Conservation (phyloP, 2,329 filamentous ascomycete genomes). For the Bipolaris gigantea region DNA sequence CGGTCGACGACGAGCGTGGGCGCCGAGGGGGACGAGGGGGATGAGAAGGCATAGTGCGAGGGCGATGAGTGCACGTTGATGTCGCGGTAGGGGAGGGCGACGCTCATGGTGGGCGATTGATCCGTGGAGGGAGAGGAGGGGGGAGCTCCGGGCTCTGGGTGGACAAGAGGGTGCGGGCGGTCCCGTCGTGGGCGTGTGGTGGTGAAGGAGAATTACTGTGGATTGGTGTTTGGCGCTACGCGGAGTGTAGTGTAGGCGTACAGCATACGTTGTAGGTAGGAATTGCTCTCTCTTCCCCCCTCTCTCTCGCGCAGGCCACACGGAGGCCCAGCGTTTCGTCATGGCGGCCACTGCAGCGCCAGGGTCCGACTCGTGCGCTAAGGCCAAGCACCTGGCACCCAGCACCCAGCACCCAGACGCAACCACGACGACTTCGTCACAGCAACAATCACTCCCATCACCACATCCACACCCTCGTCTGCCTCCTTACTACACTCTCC, state of each 20-base stretch:
- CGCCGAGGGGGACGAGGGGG: conserved; percentile 87
- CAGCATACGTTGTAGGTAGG: background rate
- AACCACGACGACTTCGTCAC: conserved; percentile 22
- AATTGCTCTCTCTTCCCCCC: background rate
- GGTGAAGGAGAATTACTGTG: background rate
- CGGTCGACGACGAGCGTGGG: conserved; percentile 87
- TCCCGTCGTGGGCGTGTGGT: background rate
- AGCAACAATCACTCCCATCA: conserved; percentile 5
- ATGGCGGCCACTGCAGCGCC: conserved; percentile 16
- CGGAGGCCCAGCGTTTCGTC: conserved; percentile 18
- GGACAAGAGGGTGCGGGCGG: background rate
- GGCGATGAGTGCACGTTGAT: conserved; percentile 94
- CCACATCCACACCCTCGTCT: background rate
- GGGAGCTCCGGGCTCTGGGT: background rate
- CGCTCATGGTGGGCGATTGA: conserved; percentile 49
- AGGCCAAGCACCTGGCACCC: conserved; percentile 3
- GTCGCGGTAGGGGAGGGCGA: conserved; percentile 78
- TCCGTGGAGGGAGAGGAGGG: background rate
- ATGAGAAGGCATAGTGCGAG: conserved; percentile 94
- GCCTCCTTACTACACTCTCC: background rate
- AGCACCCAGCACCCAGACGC: background rate
- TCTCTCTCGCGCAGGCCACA: background rate
- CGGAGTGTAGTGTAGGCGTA: background rate
- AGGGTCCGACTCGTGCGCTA: conserved; percentile 15
- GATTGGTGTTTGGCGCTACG: background rate